These are phyloP conservation scores for Sophora flavescens DNA, from an alignment of 306 rosid genomes.

Conservation along the genomic window DNA sequence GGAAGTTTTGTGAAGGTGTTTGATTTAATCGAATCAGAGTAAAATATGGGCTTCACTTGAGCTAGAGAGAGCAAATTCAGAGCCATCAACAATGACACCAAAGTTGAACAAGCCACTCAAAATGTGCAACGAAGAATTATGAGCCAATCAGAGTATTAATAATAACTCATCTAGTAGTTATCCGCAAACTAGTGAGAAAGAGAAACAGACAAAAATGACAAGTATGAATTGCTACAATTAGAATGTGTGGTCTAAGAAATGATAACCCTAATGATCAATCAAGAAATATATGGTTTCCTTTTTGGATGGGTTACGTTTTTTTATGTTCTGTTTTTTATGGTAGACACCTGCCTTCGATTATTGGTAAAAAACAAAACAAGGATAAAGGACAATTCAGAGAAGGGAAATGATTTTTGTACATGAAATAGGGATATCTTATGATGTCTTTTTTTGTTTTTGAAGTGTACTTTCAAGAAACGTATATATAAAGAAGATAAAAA, in stretches of 20 bases:
- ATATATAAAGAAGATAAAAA: too few species aligned
- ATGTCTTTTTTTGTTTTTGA: too few species aligned
- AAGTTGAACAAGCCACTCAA: conserved; percentile 34
- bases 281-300: background rate
- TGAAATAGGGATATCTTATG: too few species aligned
- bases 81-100: conserved; percentile 58
- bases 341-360: background rate
- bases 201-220: background rate
- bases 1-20: conserved; percentile 61
- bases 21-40: conserved; percentile 66
- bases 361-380: background rate
- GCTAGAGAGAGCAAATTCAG: conserved; percentile 74
- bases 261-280: background rate
- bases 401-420: too few species aligned
- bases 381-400: background rate
- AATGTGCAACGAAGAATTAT: background rate
- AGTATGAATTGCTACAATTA: conserved; percentile 40
- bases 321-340: conserved; percentile 3
- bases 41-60: conserved; percentile 74
- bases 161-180: background rate
- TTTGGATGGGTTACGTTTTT: too few species aligned
- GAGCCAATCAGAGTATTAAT: conserved; percentile 45
- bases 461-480: too few species aligned
- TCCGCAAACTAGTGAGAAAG: background rate
- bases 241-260: conserved; percentile 47